Evolutionary conservation across 495 filamentous ascomycete genomes (phyloP).

Genomic region (Aspergillus nanangensis): DNA sequence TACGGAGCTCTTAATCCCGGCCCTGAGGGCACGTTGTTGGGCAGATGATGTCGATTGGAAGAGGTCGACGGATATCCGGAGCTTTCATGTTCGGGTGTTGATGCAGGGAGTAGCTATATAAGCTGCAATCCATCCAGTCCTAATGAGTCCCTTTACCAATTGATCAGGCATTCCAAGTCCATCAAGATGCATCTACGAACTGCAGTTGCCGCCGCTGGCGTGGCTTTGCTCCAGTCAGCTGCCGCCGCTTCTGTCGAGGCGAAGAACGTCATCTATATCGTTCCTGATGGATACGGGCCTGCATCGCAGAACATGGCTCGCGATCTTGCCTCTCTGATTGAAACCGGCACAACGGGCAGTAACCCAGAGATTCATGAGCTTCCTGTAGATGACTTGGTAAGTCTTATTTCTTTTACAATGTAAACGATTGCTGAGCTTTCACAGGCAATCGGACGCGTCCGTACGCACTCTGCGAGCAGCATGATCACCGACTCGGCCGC

Average conservation of each 20-base stretch:
- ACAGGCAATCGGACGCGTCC: conserved; percentile 4
- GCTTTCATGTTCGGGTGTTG: background rate
- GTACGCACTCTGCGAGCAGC: conserved; percentile 3
- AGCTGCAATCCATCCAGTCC: background rate
- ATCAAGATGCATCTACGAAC: conserved; percentile 2
- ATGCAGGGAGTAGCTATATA: background rate
- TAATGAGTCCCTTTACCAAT: background rate
- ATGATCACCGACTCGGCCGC: conserved; percentile 8
- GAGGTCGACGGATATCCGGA: background rate
- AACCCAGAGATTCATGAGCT: conserved; percentile 4
- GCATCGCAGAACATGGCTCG: conserved; percentile 8
- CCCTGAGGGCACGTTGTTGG: background rate
- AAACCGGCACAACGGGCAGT: conserved; percentile 2
- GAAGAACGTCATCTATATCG: conserved; percentile 7
- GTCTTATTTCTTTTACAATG: background rate
- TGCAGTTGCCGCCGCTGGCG: background rate
- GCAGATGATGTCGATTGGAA: background rate
- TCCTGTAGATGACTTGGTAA: conserved; percentile 3
- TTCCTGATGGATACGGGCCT: conserved; percentile 6
- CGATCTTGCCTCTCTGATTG: conserved; percentile 3
- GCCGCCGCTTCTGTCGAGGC: background rate
- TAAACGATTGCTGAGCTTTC: background rate
- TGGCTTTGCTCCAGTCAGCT: conserved; percentile 1
- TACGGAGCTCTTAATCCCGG: background rate
- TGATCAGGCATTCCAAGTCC: background rate